phyloP scores from a whole-genome alignment of 257 asterid species.

The Verbena officinalis region DNA sequence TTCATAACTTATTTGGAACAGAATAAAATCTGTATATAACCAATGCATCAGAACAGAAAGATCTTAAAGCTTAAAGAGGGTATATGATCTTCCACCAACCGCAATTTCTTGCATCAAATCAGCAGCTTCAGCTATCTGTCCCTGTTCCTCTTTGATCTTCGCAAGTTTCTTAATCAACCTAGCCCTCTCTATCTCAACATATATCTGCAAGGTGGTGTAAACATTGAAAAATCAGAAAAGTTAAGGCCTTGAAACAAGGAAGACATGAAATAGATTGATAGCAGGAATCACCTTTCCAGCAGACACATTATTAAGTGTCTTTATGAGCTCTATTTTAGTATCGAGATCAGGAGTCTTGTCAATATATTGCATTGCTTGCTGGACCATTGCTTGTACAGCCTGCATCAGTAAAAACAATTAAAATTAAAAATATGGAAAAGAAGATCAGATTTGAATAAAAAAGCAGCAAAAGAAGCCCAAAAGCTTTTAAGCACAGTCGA shows the following conservation, averaged over 20 bases:
- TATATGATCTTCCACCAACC: conserved; percentile 49
- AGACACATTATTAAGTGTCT: conserved; percentile 87
- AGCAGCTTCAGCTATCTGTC: conserved; percentile 89
- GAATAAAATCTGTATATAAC: not conserved
- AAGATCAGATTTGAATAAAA: not conserved
- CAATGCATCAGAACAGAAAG: conserved; percentile 2
- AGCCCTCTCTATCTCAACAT: conserved; percentile 98
- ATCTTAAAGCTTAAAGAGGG: not conserved
- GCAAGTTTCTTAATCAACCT: conserved; percentile 93
- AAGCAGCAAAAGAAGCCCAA: not conserved
- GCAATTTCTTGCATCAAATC: conserved; percentile 99
- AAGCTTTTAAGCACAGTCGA: not conserved
- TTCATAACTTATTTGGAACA: not conserved
- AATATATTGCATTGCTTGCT: conserved; percentile 90
- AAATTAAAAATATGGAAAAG: not conserved
- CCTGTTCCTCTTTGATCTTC: conserved; percentile 90
- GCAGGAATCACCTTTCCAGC: conserved; percentile 82
- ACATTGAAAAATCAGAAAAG: not conserved
- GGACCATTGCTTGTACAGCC: conserved; percentile 99
- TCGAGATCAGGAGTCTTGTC: conserved; percentile 96
- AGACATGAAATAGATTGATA: not conserved
- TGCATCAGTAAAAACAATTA: conserved; percentile 26
- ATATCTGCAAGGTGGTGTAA: conserved; percentile 52
- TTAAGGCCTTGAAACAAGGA: not conserved
- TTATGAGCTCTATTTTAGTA: conserved; percentile 83